Evolutionary conservation across 2,329 filamentous ascomycete species (phyloP), one percentile per base, ranked within the genome.

Genomic region (Xylaria sp.): DNA sequence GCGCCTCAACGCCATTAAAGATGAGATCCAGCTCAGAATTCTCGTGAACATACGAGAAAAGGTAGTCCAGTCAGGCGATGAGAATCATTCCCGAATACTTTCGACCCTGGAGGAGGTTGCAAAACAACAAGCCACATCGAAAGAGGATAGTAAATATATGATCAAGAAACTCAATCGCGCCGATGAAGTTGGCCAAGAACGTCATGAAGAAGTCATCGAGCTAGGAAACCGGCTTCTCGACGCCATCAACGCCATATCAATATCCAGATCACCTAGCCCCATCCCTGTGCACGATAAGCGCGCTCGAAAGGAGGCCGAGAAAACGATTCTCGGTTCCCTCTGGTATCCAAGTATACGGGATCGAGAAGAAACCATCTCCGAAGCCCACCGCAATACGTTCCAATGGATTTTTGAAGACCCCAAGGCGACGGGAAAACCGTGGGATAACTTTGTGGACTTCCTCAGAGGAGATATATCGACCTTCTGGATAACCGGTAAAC

Each of bases 401-500:
- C 44, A 60, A 29, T 71, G 68, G 68, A 35, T 71, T 21, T 70
- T 63, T 31, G 48, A 65, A n/a, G 41, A 65, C 13, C 63, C 65
- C 1, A 41, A 48, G 5, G 7, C 29, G 4, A 23, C 35, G 3
- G 54, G 38, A 35, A 57, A 58, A n/a, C 41, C 47, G 6, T 68
- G 68, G 67, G 55, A 49, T 38, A 63, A 31, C 49, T 67, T 71
- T 27, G 47, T 58, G 2, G 46, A 67, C 9, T 71, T 68, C 27
- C 67, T 71, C 13, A 2, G n/a, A 21, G 55, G 59, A 15, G 48
- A 64, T 13, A 35, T 13, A 5, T 37, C 47, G 6, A 51, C 19
- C 7, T 72, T 67, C 29, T 71, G 69, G 68, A 67, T 72, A 29
- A 72, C 63, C 4, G 69, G 69, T 9, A 71, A 72, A 53, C 62